Evolutionary conservation across 1,284 basidiomycete genomes (phyloP).

Genomic region (Fomitopsis schrenkii): DNA sequence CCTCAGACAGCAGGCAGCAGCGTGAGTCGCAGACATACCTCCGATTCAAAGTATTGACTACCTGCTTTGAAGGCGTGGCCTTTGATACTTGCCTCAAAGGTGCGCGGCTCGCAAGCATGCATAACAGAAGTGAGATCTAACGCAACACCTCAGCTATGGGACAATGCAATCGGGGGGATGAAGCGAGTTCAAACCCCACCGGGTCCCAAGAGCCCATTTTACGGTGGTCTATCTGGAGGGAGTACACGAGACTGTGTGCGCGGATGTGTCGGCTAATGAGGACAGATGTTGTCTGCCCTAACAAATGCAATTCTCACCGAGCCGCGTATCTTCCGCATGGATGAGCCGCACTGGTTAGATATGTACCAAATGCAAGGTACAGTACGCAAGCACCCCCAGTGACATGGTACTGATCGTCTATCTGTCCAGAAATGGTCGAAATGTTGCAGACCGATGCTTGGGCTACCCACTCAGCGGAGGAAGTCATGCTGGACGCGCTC

Average conservation of each 20-base stretch:
- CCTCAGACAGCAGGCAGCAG: neutral
- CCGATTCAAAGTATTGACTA: neutral
- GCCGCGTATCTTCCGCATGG: constrained; percentile 30
- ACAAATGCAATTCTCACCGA: constrained; percentile 33
- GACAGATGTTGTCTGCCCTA: constrained; percentile 23
- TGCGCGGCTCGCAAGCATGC: neutral
- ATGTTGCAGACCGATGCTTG: too few relatives aligned
- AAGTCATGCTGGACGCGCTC: constrained; percentile 29
- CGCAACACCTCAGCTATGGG: constrained; percentile 16
- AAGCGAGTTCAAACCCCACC: constrained; percentile 7
- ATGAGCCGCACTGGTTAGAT: constrained; percentile 15
- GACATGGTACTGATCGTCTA: too few relatives aligned
- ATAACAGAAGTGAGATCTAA: too few relatives aligned
- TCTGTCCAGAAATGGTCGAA: too few relatives aligned
- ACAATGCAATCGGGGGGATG: constrained; percentile 16
- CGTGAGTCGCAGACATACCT: neutral
- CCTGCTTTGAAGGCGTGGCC: neutral
- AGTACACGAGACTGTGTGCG: neutral
- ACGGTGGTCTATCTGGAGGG: neutral
- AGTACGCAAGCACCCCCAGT: neutral
- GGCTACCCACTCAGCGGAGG: neutral
- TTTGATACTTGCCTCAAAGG: neutral
- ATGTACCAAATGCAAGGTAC: constrained; percentile 23
- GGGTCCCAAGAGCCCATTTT: neutral
- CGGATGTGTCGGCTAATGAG: neutral